Evolutionary conservation across 2,329 filamentous ascomycete genomes (phyloP), one percentile per base, ranked within the genome.

Genomic region (Fusarium sp.): DNA sequence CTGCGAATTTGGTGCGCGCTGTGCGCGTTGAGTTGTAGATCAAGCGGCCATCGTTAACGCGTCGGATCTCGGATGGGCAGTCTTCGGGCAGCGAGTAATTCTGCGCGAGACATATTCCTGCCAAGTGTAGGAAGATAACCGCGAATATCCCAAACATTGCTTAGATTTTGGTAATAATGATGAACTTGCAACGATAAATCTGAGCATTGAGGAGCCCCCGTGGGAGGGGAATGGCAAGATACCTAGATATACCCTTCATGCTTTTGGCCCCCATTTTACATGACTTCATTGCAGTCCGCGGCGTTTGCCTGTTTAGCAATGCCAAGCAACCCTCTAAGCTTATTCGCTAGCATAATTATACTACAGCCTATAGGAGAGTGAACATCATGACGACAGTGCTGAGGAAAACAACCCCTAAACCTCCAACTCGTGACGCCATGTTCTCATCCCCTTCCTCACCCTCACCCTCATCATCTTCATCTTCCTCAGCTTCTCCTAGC

Each of bases 21-120:
- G 44, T 47, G 6, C 44, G 44, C 0, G 44, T 47, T 5, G 44
- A 47, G 26, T 47, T 47, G 44, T 28, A 47, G 44, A 47, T 22
- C 26, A 47, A 47, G 6, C 2, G 1, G 8, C 18, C 18, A 4
- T 47, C 8, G 0, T 47, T 1, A 22, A 47, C 5, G 6, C 3
- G 8, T 47, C 0, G 4, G 26, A 47, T 47, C 6, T 47, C 44
- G 9, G 4, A 0, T 3, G 44, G 9, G 18, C 44, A 47, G 18
- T 8, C 18, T 28, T 47, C 1, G 13, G 44, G 13, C 6, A 47
- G 44, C 26, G 44, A 47, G 44, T 13, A 47, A 10, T 15, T 47
- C 26, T 28, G 44, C 0, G 44, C 44, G 0, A 47, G 8, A 22
- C 8, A 28, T 15, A 11, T 47, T 11, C 6, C 44, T 22, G 8